Evolutionary conservation across 2,329 filamentous ascomycete species (phyloP).

Genomic region (Thelonectria blattea): DNA sequence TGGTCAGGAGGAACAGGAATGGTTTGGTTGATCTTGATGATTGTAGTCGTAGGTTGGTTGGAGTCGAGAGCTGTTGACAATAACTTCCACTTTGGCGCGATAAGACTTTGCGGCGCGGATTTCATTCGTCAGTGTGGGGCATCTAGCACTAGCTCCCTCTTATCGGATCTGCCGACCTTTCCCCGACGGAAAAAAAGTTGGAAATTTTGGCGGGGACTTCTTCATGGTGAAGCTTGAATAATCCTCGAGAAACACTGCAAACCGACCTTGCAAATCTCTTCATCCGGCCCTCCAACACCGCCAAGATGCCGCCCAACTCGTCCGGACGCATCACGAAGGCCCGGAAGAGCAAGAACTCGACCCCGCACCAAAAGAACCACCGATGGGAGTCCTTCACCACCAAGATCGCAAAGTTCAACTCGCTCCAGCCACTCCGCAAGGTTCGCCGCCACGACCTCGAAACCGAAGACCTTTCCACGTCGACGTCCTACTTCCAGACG

Average conservation of each 20-base stretch:
- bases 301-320: conserved; percentile 65
- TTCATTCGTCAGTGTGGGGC: conserved; percentile 41
- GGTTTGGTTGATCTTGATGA: conserved; percentile 19
- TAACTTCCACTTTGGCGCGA: conserved; percentile 19
- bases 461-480: conserved; percentile 74
- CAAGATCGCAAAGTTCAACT: conserved; percentile 88
- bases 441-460: conserved; percentile 86
- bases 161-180: conserved; percentile 46
- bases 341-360: conserved; percentile 72
- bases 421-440: conserved; percentile 88
- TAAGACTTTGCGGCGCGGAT: conserved; percentile 43
- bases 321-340: conserved; percentile 73
- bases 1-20: conserved; percentile 16
- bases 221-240: conserved; percentile 30
- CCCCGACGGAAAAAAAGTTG: conserved; percentile 44
- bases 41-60: background rate
- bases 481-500: conserved; percentile 85
- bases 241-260: conserved; percentile 28
- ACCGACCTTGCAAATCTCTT: conserved; percentile 32
- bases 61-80: too few relatives aligned
- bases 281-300: conserved; percentile 37
- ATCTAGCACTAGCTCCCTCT: conserved; percentile 26
- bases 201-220: conserved; percentile 40
- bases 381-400: conserved; percentile 90
- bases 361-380: conserved; percentile 80